Evolutionary conservation across 208 protist species (phyloP), one percentile per base, ranked within the genome.

Genomic region (Leishmania mexicana): DNA sequence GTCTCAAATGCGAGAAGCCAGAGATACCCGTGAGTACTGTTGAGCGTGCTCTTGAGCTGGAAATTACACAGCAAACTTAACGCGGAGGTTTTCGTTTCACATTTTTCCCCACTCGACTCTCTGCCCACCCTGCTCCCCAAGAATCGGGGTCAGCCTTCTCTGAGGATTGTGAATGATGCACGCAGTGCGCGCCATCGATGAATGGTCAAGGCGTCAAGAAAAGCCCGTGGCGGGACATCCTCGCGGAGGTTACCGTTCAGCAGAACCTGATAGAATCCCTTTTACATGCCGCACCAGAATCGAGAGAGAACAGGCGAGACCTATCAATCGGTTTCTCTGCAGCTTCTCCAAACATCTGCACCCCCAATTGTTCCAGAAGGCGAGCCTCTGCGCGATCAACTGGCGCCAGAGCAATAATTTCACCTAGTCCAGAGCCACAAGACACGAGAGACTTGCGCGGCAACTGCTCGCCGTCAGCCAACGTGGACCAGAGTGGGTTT

Each of bases 211-310:
- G 51, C 35, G 4, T 19, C 24, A 78, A 49, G 58, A 78, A 65
- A 53, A 78, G 75, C 45, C 64, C 38, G 3, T 86, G 83, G 83
- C 74, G 75, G 19, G 84, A 90, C 10, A 75, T 86, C 31, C 79
- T 88, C 4, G 72, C 70, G 7, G 84, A 90, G 51, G 73, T 88
- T 7, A 76, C 79, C 40, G 73, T 76, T 45, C 84, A 90, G 45
- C 87, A 80, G 42, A 82, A 79, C 10, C 62, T 88, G 2, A 58
- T 90, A 7, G 71, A 85, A 13, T 78, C 78, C 2, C 53, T 88
- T 54, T 45, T 88, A 17, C 76, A 75, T 38, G 65, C 49, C 19
- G 87, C 76, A 8, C 40, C 10, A 19, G 81, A 68, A n/a, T 40
- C 47, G 19, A 47, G 42, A 19, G 45, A 45, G 1, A 65, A 19